A percentile compares a stretch with the other conserved stretches of the same genome.
Conservation (phyloP, 2,329 filamentous ascomycete species). For the Aspergillus novofumigatus region DNA sequence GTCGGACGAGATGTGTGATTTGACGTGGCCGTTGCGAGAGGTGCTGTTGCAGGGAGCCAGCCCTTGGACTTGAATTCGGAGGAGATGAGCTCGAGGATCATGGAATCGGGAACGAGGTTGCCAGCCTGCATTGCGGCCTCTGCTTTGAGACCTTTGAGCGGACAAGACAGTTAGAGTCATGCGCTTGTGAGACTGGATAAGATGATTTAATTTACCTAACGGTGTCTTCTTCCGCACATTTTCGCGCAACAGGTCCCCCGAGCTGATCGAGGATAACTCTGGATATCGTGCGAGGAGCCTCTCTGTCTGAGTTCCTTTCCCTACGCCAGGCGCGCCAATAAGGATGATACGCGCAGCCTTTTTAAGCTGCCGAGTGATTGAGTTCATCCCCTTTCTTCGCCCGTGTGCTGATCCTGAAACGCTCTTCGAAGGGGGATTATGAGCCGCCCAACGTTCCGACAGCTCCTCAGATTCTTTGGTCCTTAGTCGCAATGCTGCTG, state of each 20-base stretch:
- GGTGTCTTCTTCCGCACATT: constrained; percentile 88
- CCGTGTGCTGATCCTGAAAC: not conserved
- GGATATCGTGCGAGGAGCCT: constrained; percentile 82
- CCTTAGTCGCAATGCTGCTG: not conserved
- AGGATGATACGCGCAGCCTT: constrained; percentile 90
- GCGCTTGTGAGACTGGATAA: not conserved
- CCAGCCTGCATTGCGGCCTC: constrained; percentile 84
- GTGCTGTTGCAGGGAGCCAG: constrained; percentile 59
- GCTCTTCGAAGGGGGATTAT: not conserved
- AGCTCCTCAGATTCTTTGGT: not conserved
- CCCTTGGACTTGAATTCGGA: constrained; percentile 81
- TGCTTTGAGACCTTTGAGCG: constrained; percentile 72
- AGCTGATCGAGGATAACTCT: constrained; percentile 85
- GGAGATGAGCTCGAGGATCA: constrained; percentile 89
- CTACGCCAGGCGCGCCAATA: constrained; percentile 91
- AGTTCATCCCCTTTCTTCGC: constrained; percentile 23
- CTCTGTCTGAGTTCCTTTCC: constrained; percentile 94
- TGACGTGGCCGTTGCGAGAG: constrained; percentile 13
- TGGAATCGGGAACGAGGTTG: constrained; percentile 81
- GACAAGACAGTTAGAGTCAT: constrained; percentile 10
- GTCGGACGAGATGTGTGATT: constrained; percentile 39
- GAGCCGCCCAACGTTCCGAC: not conserved
- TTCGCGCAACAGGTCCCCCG: constrained; percentile 83
- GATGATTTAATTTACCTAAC: constrained; percentile 57
- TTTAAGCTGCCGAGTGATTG: constrained; percentile 53